Evolutionary conservation across 2,329 filamentous ascomycete species (phyloP).

Genomic region (Amylocarpus encephaloides): DNA sequence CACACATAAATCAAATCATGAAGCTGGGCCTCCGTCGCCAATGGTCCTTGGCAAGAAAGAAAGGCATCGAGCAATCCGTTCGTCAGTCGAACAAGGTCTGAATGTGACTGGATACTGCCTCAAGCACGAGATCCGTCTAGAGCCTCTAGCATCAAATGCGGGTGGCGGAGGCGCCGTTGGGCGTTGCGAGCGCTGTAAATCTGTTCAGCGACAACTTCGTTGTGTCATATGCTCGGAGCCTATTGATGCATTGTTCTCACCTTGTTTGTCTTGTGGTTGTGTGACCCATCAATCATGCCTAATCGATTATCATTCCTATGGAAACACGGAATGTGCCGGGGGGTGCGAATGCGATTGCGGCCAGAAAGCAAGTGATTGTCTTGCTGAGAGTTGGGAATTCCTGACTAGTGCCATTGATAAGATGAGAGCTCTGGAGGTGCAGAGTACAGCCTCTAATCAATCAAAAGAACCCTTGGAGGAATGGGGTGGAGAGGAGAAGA

Average conservation of each 20-base stretch:
- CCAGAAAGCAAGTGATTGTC: constrained; percentile 48
- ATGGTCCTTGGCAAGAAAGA: constrained; percentile 53
- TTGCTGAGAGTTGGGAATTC: constrained; percentile 56
- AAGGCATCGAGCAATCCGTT: constrained; percentile 40
- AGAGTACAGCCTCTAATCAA: constrained; percentile 1
- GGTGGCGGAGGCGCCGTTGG: constrained; percentile 41
- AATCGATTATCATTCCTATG: constrained; percentile 24
- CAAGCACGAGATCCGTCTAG: constrained; percentile 55
- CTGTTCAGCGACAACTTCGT: constrained; percentile 48
- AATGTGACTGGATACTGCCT: constrained; percentile 59
- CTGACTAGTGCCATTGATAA: constrained; percentile 38
- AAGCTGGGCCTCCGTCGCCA: constrained; percentile 36
- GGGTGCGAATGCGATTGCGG: constrained; percentile 60
- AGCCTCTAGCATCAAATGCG: constrained; percentile 42
- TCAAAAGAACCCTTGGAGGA: constrained; percentile 4
- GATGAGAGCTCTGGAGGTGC: constrained; percentile 21
- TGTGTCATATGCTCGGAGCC: constrained; percentile 60
- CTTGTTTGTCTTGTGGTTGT: constrained; percentile 58
- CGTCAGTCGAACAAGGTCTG: constrained; percentile 47
- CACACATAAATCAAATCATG: constrained; percentile 18
- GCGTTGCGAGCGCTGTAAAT: constrained; percentile 44
- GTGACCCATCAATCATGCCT: constrained; percentile 51
- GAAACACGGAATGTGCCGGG: constrained; percentile 51
- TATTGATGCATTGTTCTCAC: constrained; percentile 51
- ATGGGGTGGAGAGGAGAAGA: constrained; percentile 14